These are phyloP conservation scores for Saururus chinensis DNA, from an alignment of 164 flowering plant genomes.

Conservation along the genomic window DNA sequence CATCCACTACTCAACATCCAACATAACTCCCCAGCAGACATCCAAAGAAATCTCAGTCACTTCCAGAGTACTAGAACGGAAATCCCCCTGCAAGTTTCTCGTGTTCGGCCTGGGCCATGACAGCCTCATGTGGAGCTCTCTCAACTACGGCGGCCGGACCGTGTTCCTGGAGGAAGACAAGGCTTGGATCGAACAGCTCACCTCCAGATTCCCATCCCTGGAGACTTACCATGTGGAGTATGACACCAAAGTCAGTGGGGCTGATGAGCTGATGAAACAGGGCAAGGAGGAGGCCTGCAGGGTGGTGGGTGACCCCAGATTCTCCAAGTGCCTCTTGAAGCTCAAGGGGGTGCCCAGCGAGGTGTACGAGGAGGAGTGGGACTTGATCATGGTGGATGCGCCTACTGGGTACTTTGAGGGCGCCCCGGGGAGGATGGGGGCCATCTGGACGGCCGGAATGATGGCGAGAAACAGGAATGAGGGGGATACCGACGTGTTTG, in stretches of 20 bases:
- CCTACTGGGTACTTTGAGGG: slow-evolving; percentile 76
- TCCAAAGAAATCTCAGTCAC: slow-evolving; percentile 52
- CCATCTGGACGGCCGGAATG: slow-evolving; percentile 80
- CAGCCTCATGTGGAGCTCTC: slow-evolving; percentile 73
- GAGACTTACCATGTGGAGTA: slow-evolving; percentile 63
- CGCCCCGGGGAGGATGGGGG: slow-evolving; percentile 91
- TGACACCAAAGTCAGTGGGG: slow-evolving; percentile 50
- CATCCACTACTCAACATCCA: slow-evolving; percentile 57
- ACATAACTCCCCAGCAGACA: slow-evolving; percentile 69
- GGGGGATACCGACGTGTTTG: slow-evolving; percentile 81
- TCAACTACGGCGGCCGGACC: slow-evolving; percentile 74
- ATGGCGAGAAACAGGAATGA: slow-evolving; percentile 65
- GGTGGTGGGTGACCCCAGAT: slow-evolving; percentile 31
- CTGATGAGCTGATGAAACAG: slow-evolving; percentile 38
- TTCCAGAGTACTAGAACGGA: slow-evolving; percentile 26
- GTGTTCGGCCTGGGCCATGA: slow-evolving; percentile 91
- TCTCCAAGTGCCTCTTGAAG: slow-evolving; percentile 47
- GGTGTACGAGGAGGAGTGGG: slow-evolving; percentile 67
- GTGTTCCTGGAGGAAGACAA: slow-evolving; percentile 75
- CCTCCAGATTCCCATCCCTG: slow-evolving; percentile 34
- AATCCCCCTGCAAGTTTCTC: slow-evolving; percentile 87
- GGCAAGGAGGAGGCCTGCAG: slow-evolving; percentile 45
- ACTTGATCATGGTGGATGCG: slow-evolving; percentile 89
- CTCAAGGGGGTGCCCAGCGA: slow-evolving; percentile 52
- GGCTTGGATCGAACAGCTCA: slow-evolving; percentile 59